Evolutionary conservation across 2,329 filamentous ascomycete species (phyloP), one percentile per base, ranked within the genome.

Genomic region (Orbilia blumenaviensis): DNA sequence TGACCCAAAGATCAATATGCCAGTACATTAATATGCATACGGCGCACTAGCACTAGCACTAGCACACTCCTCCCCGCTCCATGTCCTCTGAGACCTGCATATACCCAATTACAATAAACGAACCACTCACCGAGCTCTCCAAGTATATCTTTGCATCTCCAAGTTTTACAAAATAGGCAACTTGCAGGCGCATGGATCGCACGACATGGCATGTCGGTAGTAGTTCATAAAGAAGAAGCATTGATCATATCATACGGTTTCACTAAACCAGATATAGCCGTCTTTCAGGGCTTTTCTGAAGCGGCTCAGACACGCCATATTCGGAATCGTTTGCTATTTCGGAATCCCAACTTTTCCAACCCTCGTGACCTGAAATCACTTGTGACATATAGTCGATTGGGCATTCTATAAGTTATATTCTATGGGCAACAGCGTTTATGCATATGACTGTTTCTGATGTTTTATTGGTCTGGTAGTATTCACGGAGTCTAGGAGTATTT

Each of bases 81-180:
- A 46, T 46, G 21, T n/a, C 27, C 21, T 18, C 27, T 54, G 29
- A 67, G 46, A 63, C 58, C 32, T 66, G 62, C 62, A 68, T 61
- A 63, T 67, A 25, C 63, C n/a, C 63, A 75, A 75, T 63, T 75
- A 56, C 18, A 68, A 67, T 63, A 63, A 44, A 63, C 64, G 56
- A 75, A 48, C 61, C 56, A 71, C 41, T 71, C 66, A 71, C 7
- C 44, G 46, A 52, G 27, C 42, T 52, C 42, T 56, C 38, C 29
- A 63, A 36, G 7, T 16, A 21, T 16, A 46, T 4, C 58, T 56
- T 25, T 42, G 21, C 38, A 32, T 14, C 46, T 42, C 21, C 16
- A 52, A 18, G 7, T 29, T 25, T 25, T 38, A 60, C 71, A 8
- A 41, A 75, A 63, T 46, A 48, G 63, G 71, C 36, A 58, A 42